Evolutionary conservation across 2,329 filamentous ascomycete species (phyloP).

Genomic region (Myotisia sp.): DNA sequence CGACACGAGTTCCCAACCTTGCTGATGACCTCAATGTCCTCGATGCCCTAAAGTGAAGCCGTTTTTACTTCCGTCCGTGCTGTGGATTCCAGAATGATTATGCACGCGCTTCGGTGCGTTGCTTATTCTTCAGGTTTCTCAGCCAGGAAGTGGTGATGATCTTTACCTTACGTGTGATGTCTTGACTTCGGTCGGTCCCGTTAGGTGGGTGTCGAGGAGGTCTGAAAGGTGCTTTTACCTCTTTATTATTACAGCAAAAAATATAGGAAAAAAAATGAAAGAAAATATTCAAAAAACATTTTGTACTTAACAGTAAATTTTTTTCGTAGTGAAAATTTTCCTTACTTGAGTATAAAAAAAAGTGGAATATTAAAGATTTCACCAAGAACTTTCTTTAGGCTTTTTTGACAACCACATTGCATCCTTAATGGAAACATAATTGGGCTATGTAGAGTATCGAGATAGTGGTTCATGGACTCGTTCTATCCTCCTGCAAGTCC

Average conservation of each 20-base stretch:
- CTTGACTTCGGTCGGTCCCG: slow-evolving; percentile 62
- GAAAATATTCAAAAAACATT: background rate
- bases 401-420: too few species aligned
- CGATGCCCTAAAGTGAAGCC: slow-evolving; percentile 78
- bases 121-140: slow-evolving; percentile 26
- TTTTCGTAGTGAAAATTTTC: slow-evolving; percentile 1
- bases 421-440: too few species aligned
- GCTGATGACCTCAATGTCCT: slow-evolving; percentile 81
- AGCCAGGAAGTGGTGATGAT: slow-evolving; percentile 90
- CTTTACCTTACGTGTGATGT: slow-evolving; percentile 60
- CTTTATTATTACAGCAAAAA: slow-evolving; percentile 3
- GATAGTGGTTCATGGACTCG: too few species aligned
- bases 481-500: too few species aligned
- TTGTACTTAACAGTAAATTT: slow-evolving; percentile 1
- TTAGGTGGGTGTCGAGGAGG: slow-evolving; percentile 75
- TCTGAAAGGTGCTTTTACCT: slow-evolving; percentile 60
- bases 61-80: slow-evolving; percentile 37
- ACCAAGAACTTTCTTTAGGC: too few species aligned
- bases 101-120: slow-evolving; percentile 20
- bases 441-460: too few species aligned
- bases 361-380: too few species aligned
- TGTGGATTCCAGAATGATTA: slow-evolving; percentile 9
- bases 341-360: too few species aligned
- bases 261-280: background rate
- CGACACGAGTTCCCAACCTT: slow-evolving; percentile 78